phyloP scores from a whole-genome alignment of 2,329 filamentous ascomycete species.

The Beauveria asiatica region DNA sequence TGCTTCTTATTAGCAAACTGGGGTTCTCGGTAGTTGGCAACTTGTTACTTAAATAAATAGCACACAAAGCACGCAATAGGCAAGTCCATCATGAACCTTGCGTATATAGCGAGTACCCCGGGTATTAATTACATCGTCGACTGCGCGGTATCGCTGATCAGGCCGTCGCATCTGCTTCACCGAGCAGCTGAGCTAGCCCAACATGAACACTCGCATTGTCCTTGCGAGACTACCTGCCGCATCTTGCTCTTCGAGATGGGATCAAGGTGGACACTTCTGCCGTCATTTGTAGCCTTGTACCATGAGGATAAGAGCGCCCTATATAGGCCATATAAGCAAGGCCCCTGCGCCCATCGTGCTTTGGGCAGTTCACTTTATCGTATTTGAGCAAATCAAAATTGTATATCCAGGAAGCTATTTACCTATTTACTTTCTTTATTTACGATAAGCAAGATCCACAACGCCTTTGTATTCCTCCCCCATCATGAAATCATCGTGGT shows the following conservation, averaged over 20 bases:
- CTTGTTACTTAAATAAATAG: too few species aligned
- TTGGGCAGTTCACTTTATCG: neutral
- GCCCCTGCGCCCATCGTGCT: neutral
- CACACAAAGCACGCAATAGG: too few species aligned
- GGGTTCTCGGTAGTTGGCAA: too few species aligned
- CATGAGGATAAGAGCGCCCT: neutral
- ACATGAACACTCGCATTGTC: neutral
- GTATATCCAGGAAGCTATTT: neutral
- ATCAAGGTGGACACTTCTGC: neutral
- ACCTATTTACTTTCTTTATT: neutral
- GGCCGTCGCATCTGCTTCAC: neutral
- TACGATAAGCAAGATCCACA: neutral
- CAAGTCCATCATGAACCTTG: too few species aligned
- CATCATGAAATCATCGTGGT: slow-evolving; percentile 3
- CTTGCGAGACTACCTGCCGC: neutral
- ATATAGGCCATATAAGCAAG: neutral
- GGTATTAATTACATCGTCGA: too few species aligned
- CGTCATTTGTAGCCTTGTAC: neutral
- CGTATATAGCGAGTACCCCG: too few species aligned
- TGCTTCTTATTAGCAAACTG: too few species aligned
- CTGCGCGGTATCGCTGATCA: neutral
- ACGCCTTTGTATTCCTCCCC: neutral
- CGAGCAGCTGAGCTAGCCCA: neutral
- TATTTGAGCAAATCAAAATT: neutral
- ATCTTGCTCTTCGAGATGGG: neutral